Percentiles rank a stretch among this genome's conserved stretches.
These are phyloP conservation scores for Neocucurbitaria cava DNA, from an alignment of 2,329 filamentous ascomycete genomes.

Conservation along the genomic window DNA sequence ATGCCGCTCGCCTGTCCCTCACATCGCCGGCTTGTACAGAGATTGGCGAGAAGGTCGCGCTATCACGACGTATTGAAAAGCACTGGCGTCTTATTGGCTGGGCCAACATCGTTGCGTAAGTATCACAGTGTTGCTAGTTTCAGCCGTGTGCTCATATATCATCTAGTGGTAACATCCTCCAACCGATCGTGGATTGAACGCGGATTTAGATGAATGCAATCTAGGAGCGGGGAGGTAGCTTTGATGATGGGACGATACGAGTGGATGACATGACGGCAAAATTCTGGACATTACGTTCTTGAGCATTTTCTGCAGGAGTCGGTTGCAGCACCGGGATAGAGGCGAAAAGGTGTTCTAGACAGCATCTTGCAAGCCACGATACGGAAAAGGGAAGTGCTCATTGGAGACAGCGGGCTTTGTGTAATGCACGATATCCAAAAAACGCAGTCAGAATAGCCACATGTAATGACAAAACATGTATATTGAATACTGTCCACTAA, in stretches of 20 bases:
- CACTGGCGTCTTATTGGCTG: constrained; percentile 73
- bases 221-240: constrained; percentile 11
- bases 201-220: constrained; percentile 5
- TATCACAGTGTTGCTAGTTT: constrained; percentile 13
- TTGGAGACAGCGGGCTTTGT: constrained; percentile 18
- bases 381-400: constrained; percentile 19
- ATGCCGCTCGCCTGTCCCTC: constrained; percentile 92
- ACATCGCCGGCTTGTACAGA: constrained; percentile 96
- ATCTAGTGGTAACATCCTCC: constrained; percentile 47
- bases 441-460: constrained; percentile 23
- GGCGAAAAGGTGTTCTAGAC: constrained; percentile 31
- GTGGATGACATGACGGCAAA: constrained; percentile 22
- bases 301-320: constrained; percentile 43
- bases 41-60: constrained; percentile 96
- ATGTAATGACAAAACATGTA: constrained; percentile 32
- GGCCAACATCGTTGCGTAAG: constrained; percentile 54
- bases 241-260: constrained; percentile 24
- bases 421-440: constrained; percentile 19
- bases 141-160: constrained; percentile 22
- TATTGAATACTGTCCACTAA: constrained; percentile 6
- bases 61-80: constrained; percentile 97
- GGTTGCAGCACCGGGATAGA: constrained; percentile 34
- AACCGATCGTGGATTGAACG: constrained; percentile 42
- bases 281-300: constrained; percentile 36
- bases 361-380: constrained; percentile 17